Evolutionary conservation across 169 alveolate species (phyloP).

Genomic region (Besnoitia besnoiti): DNA sequence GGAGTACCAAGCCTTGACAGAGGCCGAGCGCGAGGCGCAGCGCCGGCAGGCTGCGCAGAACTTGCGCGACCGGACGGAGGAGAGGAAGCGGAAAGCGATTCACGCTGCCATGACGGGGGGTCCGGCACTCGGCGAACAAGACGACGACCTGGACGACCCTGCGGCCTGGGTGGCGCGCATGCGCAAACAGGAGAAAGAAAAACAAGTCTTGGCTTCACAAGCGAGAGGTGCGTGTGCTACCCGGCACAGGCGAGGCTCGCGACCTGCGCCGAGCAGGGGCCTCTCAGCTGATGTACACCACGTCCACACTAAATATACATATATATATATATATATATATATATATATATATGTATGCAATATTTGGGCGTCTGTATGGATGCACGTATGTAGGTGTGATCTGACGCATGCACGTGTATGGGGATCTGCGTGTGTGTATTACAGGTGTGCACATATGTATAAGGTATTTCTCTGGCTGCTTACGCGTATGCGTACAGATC

Average conservation of each 20-base stretch:
- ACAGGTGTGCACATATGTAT: too few relatives aligned
- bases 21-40: background rate
- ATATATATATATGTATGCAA: slow-evolving; percentile 55
- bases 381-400: background rate
- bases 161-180: slow-evolving; percentile 41
- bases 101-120: slow-evolving; percentile 8
- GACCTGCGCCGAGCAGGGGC: background rate
- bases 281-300: too few relatives aligned
- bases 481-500: too few relatives aligned
- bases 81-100: background rate
- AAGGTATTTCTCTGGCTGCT: too few relatives aligned
- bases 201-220: slow-evolving; percentile 5
- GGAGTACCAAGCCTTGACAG: too few relatives aligned
- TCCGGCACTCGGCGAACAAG: background rate
- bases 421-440: background rate
- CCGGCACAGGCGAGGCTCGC: background rate
- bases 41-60: slow-evolving; percentile 9
- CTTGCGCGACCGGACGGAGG: background rate
- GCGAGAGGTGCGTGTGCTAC: background rate
- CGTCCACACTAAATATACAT: background rate
- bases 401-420: background rate
- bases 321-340: background rate
- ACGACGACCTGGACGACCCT: slow-evolving; percentile 14
- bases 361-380: background rate
- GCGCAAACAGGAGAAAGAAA: slow-evolving; percentile 6